phyloP scores from a whole-genome alignment of 371 early-diverging fungal genomes.

The Mortierella sp. region DNA sequence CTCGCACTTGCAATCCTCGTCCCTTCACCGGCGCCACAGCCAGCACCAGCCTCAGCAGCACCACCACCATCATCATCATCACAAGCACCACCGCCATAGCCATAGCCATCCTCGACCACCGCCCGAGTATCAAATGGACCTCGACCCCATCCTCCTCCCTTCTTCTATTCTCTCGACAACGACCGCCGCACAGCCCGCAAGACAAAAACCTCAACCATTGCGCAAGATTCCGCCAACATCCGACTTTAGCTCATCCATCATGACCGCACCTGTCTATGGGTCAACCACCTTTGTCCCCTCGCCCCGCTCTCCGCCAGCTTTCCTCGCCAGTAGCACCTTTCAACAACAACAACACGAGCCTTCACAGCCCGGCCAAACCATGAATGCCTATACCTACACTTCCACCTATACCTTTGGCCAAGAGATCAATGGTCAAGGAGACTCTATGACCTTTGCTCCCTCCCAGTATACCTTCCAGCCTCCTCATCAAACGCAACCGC shows the following conservation, averaged over 20 bases:
- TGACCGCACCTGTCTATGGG: slow-evolving; percentile 17
- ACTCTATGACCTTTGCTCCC: slow-evolving; percentile 1
- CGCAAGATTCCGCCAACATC: slow-evolving; percentile 17
- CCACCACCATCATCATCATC: slow-evolving; percentile 4
- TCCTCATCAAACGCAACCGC: background rate
- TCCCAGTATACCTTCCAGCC: slow-evolving; percentile 11
- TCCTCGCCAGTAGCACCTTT: background rate
- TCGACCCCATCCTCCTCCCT: slow-evolving; percentile 7
- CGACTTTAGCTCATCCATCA: slow-evolving; percentile 20
- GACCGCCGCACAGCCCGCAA: slow-evolving; percentile 11
- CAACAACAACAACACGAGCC: background rate
- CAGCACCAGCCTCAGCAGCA: slow-evolving; percentile 12
- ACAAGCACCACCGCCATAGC: slow-evolving; percentile 7
- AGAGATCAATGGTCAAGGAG: background rate
- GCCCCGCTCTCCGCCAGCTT: slow-evolving; percentile 15
- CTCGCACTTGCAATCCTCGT: background rate
- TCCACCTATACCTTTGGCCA: slow-evolving; percentile 7
- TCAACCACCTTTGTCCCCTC: slow-evolving; percentile 15
- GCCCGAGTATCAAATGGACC: slow-evolving; percentile 8
- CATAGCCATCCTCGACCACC: background rate
- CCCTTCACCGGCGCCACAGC: slow-evolving; percentile 5
- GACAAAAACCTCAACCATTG: slow-evolving; percentile 24
- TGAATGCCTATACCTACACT: background rate
- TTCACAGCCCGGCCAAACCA: background rate
- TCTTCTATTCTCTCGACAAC: background rate